phyloP scores from a whole-genome alignment of 176 grass and related monocot species.

The Eleusine coracana region DNA sequence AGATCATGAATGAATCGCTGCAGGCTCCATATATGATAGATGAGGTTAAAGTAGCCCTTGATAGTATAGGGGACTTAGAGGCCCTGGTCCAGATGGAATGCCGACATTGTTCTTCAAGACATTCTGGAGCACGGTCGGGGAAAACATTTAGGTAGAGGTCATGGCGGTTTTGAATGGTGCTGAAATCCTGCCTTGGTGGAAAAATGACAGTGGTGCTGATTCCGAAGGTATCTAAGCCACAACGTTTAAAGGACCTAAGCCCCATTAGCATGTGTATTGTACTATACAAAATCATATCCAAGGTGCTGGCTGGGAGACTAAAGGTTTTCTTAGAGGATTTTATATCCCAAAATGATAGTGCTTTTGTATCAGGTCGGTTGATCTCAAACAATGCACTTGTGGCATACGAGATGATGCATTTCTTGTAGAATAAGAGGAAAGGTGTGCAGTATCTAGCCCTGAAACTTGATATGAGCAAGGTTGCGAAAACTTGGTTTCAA shows the following conservation, averaged over 20 bases:
- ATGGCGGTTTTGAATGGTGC: background rate
- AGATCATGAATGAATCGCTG: no score
- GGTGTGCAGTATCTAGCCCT: background rate
- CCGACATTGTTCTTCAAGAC: background rate
- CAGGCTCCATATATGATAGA: background rate
- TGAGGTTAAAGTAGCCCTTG: background rate
- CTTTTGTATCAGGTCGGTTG: no score
- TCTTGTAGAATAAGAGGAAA: background rate
- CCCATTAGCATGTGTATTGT: no score
- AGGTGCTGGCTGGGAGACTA: no score
- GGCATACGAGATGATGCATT: background rate
- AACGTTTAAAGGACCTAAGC: no score
- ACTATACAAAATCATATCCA: no score
- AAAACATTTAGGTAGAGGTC: background rate
- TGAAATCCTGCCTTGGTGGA: no score
- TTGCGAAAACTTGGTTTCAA: background rate
- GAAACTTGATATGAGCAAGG: background rate
- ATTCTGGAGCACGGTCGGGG: background rate
- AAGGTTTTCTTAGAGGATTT: no score
- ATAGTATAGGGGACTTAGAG: background rate
- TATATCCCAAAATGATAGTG: no score
- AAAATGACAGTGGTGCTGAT: no score
- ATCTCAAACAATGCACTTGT: background rate
- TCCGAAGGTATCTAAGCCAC: no score
- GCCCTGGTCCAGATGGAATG: background rate